Conservation (phyloP, 2,329 filamentous ascomycete genomes). For the Tolypocladium endophyticum region DNA sequence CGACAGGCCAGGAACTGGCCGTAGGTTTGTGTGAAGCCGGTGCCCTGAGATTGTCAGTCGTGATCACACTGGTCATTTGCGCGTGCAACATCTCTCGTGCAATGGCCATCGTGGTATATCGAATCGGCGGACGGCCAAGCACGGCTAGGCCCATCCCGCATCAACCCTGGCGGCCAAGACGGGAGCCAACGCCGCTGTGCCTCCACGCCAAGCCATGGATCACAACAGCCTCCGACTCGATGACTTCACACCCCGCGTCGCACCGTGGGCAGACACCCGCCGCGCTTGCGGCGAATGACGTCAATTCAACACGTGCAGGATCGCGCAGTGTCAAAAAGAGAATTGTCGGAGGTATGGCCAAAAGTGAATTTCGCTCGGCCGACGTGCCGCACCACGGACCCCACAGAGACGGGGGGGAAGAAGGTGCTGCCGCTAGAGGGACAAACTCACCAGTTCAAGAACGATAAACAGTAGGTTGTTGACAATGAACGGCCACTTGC, state of each 20-base stretch:
- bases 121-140: too few relatives aligned
- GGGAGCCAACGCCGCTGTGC: constrained; percentile 3
- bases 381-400: background rate
- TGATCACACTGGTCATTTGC: background rate
- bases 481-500: constrained; percentile 63
- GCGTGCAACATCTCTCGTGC: background rate
- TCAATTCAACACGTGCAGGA: background rate
- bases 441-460: constrained; percentile 53
- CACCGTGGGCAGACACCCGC: background rate
- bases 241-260: too few relatives aligned
- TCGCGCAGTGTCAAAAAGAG: background rate
- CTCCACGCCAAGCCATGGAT: background rate
- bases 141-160: background rate
- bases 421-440: background rate
- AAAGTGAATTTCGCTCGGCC: background rate
- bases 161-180: constrained; percentile 4
- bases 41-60: constrained; percentile 28
- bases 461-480: constrained; percentile 66
- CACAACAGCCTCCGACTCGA: too few relatives aligned
- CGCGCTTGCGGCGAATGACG: background rate
- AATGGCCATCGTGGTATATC: background rate
- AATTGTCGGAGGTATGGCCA: background rate
- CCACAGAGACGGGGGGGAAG: background rate
- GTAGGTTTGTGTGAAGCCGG: constrained; percentile 60
- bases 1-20: constrained; percentile 63